Base-by-base conservation (phyloP, 371 early-diverging fungal species). In the Syncephalis fuscata region DNA sequence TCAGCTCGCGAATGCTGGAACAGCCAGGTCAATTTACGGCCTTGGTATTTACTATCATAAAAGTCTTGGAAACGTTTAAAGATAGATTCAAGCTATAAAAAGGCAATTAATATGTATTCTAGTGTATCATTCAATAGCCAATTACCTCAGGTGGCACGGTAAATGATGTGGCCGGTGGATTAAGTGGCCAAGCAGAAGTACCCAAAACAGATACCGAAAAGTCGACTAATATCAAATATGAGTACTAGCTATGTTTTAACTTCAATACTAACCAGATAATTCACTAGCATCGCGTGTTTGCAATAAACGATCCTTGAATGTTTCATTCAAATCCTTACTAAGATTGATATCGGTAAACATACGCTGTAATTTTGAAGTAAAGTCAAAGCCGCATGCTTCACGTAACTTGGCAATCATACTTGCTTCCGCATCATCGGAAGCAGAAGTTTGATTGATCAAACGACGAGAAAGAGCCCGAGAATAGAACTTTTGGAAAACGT, bases 401-500 rank as follows among this genome's bases (percentile, higher is more conserved):
- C 76, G 63, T 21, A 88, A 66, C 47, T 74, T 73, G 7, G 81
- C 74, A 17, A 89, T 85, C 85, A 88, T 88, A 22, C 70, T 74
- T 23, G 74, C 72, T 60, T 94, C 93, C 42, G 80, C 65, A 52
- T 94, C 91, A 49, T 85, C 82, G 7, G 81, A 82, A 21, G 74
- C 71, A 8, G 88, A 88, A 2, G 74, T 71, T 25, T 72, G 73
- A 55, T 81, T 71, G 17, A 94, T 82, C 8, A 94, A 67, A 19
- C 95, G 88, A 47, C 85, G 83, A 32, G 92, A 87, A 53, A 94
- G 58, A 67, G 74, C 76, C 50, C 78, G 74, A n/a, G 82, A 76
- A 62, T 94, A 94, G 49, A 86, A 85, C 66, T 88, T 86, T 60
- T 92, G 92, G 65, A 92, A 94, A 8, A 92, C 81, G 55, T 94